These are phyloP conservation scores for Podospora anserina DNA, from an alignment of 495 filamentous ascomycete genomes.

Conservation along the genomic window DNA sequence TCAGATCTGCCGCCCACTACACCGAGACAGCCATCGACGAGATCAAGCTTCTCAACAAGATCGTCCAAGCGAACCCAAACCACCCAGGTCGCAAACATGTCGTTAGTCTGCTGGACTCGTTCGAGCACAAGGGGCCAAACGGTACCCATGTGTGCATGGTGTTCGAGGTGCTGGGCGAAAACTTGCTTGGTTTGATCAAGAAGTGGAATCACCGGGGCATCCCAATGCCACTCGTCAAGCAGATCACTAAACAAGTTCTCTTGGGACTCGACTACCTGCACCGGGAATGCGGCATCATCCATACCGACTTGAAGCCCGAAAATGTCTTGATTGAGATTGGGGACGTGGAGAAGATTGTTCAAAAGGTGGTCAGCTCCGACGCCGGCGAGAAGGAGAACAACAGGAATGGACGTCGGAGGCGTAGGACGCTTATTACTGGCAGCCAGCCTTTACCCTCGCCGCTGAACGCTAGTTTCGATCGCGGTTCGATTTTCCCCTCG, in stretches of 20 bases:
- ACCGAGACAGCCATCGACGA: slow-evolving; percentile 98
- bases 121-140: slow-evolving; percentile 96
- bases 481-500: slow-evolving; percentile 64
- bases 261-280: slow-evolving; percentile 94
- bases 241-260: slow-evolving; percentile 97
- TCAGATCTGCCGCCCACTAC: slow-evolving; percentile 95
- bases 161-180: slow-evolving; percentile 96
- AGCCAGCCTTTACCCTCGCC: slow-evolving; percentile 95
- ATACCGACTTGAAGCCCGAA: slow-evolving; percentile 96
- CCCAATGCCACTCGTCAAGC: slow-evolving; percentile 91
- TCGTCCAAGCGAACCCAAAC: slow-evolving; percentile 88
- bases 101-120: slow-evolving; percentile 91
- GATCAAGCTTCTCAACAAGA: slow-evolving; percentile 95
- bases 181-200: slow-evolving; percentile 93
- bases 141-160: slow-evolving; percentile 99
- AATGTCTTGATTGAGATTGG: slow-evolving; percentile 99
- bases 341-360: slow-evolving; percentile 93
- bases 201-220: slow-evolving; percentile 97
- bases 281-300: slow-evolving; percentile 97
- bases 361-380: slow-evolving; percentile 89
- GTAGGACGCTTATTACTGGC: slow-evolving; percentile 93
- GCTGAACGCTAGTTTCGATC: slow-evolving; percentile 84
- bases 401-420: slow-evolving; percentile 85
- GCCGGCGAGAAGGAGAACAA: slow-evolving; percentile 81
- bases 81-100: slow-evolving; percentile 94